phyloP scores from a whole-genome alignment of 257 asterid species.

The Plantago elongata region DNA sequence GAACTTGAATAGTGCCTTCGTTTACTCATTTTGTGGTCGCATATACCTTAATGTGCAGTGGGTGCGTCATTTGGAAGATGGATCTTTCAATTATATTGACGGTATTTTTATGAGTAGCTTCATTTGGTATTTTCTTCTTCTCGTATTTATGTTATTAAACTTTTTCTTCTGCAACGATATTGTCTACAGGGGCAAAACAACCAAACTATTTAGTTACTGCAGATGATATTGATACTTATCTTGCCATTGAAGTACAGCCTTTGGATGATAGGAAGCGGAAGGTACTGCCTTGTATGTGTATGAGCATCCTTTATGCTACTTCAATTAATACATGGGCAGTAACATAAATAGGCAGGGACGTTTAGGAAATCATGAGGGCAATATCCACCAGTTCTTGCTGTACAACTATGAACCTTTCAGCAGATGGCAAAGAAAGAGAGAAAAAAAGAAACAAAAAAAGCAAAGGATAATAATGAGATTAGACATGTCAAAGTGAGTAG shows the following conservation, averaged over 20 bases:
- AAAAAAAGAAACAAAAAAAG: no score
- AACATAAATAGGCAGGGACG: no score
- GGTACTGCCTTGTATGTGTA: slow-evolving; percentile 36
- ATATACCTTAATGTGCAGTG: slow-evolving; percentile 63
- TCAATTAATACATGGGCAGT: no score
- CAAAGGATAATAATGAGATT: no score
- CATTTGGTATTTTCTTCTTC: slow-evolving; percentile 5
- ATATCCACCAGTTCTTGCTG: no score
- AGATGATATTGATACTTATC: slow-evolving; percentile 82
- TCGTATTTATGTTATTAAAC: slow-evolving; percentile 8
- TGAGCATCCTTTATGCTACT: not conserved
- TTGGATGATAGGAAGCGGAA: slow-evolving; percentile 92
- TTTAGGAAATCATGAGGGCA: no score
- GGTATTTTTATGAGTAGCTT: slow-evolving; percentile 43
- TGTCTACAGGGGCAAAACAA: slow-evolving; percentile 81
- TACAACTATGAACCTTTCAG: no score
- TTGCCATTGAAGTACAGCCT: slow-evolving; percentile 98
- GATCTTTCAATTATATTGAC: slow-evolving; percentile 82
- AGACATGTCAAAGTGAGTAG: no score
- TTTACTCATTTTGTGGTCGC: slow-evolving; percentile 17
- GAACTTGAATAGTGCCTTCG: slow-evolving; percentile 21
- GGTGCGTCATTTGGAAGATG: slow-evolving; percentile 95
- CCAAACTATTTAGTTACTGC: slow-evolving; percentile 94
- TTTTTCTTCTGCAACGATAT: slow-evolving; percentile 19
- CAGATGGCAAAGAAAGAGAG: no score